phyloP scores from a whole-genome alignment of 139 green algal genomes.

The Haematococcus lacustris region DNA sequence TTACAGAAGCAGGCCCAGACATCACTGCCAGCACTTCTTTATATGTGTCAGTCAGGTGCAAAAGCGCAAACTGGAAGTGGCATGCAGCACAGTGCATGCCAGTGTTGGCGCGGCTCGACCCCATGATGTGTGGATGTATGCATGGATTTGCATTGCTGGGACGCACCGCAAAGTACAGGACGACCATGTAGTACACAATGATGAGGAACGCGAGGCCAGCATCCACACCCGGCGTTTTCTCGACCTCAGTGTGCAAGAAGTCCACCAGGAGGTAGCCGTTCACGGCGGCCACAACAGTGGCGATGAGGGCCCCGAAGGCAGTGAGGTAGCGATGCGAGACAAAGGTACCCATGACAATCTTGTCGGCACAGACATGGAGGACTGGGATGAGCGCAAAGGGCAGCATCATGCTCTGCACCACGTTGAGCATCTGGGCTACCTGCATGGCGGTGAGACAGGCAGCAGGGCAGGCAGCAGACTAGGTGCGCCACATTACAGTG shows the following conservation, averaged over 20 bases:
- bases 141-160: background rate
- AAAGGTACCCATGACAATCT: slow-evolving; percentile 8
- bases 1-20: no score
- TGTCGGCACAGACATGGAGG: slow-evolving; percentile 10
- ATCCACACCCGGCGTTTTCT: background rate
- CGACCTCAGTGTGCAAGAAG: background rate
- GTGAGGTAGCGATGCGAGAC: background rate
- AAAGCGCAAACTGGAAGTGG: background rate
- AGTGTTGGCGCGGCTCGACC: background rate
- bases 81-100: background rate
- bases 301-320: background rate
- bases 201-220: background rate
- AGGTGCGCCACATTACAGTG: no score
- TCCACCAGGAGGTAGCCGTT: background rate
- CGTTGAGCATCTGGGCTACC: slow-evolving; percentile 3
- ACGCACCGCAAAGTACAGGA: slow-evolving; percentile 6
- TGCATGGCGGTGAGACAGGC: no score
- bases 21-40: no score
- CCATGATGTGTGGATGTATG: background rate
- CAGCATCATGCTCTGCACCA: slow-evolving; percentile 52
- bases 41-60: background rate
- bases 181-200: background rate
- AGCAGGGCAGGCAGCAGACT: no score
- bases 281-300: slow-evolving; percentile 1
- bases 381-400: slow-evolving; percentile 61